Evolutionary conservation across 2,329 filamentous ascomycete species (phyloP).

Genomic region (Pleoardoris graminearum): DNA sequence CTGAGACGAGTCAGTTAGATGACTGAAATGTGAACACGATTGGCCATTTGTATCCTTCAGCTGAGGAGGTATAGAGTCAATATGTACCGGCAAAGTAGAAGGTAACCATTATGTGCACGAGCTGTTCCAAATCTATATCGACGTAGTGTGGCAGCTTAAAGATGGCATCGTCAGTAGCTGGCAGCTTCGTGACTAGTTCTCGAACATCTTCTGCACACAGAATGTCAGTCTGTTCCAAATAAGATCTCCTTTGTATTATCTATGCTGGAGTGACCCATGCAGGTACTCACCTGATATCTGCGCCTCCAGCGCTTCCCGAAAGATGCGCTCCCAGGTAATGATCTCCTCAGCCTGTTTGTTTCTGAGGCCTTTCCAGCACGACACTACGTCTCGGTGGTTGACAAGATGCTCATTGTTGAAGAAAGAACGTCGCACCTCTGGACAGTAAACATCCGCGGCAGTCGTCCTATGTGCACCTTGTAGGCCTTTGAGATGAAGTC

Average conservation of each 20-base stretch:
- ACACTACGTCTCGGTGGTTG: constrained; percentile 39
- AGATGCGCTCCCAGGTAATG: constrained; percentile 34
- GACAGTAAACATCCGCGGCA: constrained; percentile 23
- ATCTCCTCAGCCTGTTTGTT: constrained; percentile 35
- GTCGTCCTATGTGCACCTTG: constrained; percentile 12
- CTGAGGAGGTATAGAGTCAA: no score
- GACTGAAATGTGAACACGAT: not conserved
- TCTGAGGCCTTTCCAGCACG: constrained; percentile 43
- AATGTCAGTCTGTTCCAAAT: not conserved
- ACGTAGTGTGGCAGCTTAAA: constrained; percentile 13
- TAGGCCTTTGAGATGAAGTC: constrained; percentile 22
- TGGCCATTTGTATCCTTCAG: no score
- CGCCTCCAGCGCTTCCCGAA: constrained; percentile 21
- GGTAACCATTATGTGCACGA: constrained; percentile 34
- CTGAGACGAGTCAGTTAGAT: not conserved
- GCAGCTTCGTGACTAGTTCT: constrained; percentile 12
- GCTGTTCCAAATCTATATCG: constrained; percentile 22
- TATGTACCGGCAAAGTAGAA: constrained; percentile 20
- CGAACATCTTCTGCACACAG: constrained; percentile 1
- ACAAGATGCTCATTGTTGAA: constrained; percentile 7
- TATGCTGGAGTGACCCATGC: not conserved
- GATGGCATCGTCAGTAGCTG: constrained; percentile 19
- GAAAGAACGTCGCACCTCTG: constrained; percentile 28
- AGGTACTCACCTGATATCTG: not conserved
- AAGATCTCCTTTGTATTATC: not conserved